These are phyloP conservation scores for Carex myosuroides DNA, from an alignment of 176 grass and related monocot species.

Conservation along the genomic window DNA sequence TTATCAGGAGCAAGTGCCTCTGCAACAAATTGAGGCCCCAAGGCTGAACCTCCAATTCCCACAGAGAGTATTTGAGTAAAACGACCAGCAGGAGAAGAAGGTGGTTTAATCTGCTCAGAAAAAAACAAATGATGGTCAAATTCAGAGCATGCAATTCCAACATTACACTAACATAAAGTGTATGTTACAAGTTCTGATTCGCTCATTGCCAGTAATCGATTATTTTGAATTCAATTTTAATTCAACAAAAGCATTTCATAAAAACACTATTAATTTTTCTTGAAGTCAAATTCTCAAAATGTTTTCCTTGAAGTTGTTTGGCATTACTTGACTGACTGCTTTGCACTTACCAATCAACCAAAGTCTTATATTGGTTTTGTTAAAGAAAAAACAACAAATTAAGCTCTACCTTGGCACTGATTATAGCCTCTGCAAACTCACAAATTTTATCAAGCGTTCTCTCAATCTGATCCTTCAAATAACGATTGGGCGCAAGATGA, in stretches of 20 bases:
- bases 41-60: constrained; percentile 88
- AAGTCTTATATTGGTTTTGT: background rate
- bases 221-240: background rate
- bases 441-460: constrained; percentile 59
- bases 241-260: background rate
- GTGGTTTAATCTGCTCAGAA: constrained; percentile 80
- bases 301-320: background rate
- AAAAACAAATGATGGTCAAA: constrained; percentile 12
- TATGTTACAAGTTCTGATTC: background rate
- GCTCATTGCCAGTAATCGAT: background rate
- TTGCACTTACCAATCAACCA: background rate
- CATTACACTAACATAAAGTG: background rate
- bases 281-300: background rate
- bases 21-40: constrained; percentile 94
- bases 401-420: constrained; percentile 68
- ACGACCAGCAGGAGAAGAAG: constrained; percentile 55
- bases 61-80: constrained; percentile 95
- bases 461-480: constrained; percentile 70
- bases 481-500: constrained; percentile 57
- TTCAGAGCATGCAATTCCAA: background rate
- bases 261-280: background rate
- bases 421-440: constrained; percentile 67
- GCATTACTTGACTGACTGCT: background rate
- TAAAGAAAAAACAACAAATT: background rate
- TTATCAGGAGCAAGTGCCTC: constrained; percentile 97